A percentile compares a stretch with the other conserved stretches of the same genome.
Evolutionary conservation across 768 basidiomycete genomes (phyloP).

Genomic region (Trichaptum fuscoviolaceum): DNA sequence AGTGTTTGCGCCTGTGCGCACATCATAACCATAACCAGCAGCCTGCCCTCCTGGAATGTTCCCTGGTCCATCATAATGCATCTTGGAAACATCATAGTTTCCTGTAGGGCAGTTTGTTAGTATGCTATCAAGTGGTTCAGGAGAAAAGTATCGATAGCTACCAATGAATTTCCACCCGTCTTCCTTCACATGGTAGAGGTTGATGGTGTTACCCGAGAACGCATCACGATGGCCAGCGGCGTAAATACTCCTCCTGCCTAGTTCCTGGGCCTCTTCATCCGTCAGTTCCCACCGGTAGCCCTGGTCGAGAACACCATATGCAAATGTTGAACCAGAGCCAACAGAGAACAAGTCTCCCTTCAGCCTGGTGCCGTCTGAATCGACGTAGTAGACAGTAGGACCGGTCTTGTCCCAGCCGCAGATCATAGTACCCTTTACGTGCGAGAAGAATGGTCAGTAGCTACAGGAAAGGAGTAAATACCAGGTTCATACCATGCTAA

Average conservation of each 20-base stretch:
- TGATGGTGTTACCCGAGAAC: conserved; percentile 93
- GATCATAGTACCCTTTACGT: conserved; percentile 90
- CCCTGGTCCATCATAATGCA: conserved; percentile 89
- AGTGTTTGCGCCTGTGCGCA: conserved; percentile 34
- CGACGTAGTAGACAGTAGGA: conserved; percentile 94
- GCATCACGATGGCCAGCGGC: conserved; percentile 97
- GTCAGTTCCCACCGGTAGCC: conserved; percentile 90
- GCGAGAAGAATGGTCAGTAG: not conserved
- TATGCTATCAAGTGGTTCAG: not conserved
- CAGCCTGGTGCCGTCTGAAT: conserved; percentile 92
- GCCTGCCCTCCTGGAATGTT: conserved; percentile 55
- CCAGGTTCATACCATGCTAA: conserved; percentile 79
- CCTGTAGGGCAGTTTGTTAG: conserved; percentile 40
- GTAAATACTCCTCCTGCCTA: conserved; percentile 89
- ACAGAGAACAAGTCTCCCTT: conserved; percentile 99
- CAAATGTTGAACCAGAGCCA: conserved; percentile 96
- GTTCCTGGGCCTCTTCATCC: conserved; percentile 91
- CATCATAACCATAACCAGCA: conserved; percentile 77
- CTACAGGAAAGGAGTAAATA: conserved; percentile 9
- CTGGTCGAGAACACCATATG: conserved; percentile 98
- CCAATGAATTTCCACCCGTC: conserved; percentile 96
- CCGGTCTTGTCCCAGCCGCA: conserved; percentile 99
- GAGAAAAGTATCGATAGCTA: conserved; percentile 30
- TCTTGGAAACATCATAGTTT: conserved; percentile 84
- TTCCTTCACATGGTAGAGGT: conserved; percentile 93